These are phyloP conservation scores for Monosporascus cannonballus DNA, from an alignment of 2,329 filamentous ascomycete species.

Conservation along the genomic window DNA sequence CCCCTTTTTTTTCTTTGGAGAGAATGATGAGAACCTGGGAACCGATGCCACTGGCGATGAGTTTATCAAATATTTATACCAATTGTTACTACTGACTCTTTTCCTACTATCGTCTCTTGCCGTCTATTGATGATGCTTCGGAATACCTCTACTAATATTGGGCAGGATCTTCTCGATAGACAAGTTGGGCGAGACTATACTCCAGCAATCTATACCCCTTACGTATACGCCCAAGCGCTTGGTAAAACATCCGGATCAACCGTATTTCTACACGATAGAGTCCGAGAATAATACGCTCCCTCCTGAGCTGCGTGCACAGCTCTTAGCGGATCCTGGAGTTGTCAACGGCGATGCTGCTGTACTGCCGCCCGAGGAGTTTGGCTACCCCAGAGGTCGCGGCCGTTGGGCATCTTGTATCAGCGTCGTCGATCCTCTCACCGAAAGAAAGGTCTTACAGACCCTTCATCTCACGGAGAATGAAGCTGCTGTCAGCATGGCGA, in stretches of 20 bases:
- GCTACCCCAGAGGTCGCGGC: constrained; percentile 74
- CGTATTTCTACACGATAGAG: constrained; percentile 90
- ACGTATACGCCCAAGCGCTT: constrained; percentile 88
- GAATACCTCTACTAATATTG: constrained; percentile 26
- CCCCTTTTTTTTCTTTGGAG: constrained; percentile 24
- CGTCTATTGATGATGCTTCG: neutral
- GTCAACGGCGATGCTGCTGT: constrained; percentile 67
- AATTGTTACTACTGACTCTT: constrained; percentile 96
- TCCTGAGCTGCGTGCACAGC: constrained; percentile 65
- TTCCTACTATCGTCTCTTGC: constrained; percentile 14
- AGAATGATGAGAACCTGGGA: constrained; percentile 60
- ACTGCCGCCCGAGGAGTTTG: constrained; percentile 76
- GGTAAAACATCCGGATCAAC: constrained; percentile 78
- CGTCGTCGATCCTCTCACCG: constrained; percentile 74
- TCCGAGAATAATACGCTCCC: constrained; percentile 88
- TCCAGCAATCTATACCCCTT: constrained; percentile 79
- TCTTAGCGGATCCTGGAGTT: constrained; percentile 65
- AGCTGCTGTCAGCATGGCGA: constrained; percentile 78
- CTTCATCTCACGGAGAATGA: constrained; percentile 86
- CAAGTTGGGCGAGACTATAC: constrained; percentile 75
- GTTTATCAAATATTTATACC: constrained; percentile 54
- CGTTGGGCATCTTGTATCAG: constrained; percentile 97
- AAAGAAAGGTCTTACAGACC: constrained; percentile 68
- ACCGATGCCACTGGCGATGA: constrained; percentile 53
- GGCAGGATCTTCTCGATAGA: constrained; percentile 83